Conservation (phyloP, 176 grass and related monocot genomes). For the Oryza australiensis region DNA sequence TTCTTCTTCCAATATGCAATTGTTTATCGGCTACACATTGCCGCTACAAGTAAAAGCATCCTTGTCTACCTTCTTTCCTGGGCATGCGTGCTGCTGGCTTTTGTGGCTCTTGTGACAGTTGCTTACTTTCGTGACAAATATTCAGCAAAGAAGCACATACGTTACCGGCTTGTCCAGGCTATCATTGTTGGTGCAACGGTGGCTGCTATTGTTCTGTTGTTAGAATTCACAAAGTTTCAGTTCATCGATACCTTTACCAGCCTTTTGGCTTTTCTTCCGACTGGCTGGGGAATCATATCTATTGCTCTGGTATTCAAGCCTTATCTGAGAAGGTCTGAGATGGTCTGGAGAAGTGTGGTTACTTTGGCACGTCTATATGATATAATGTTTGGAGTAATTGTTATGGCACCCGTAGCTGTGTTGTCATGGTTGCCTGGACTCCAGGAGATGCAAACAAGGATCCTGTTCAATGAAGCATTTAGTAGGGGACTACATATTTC, state of each 20-base stretch:
- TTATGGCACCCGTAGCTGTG: conserved; percentile 85
- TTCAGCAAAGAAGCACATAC: conserved; percentile 87
- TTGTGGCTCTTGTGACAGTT: conserved; percentile 72
- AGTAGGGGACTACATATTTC: conserved; percentile 89
- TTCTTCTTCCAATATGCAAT: conserved; percentile 98
- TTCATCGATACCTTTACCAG: conserved; percentile 81
- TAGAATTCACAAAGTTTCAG: conserved; percentile 67
- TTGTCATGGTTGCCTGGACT: conserved; percentile 94
- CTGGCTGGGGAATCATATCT: conserved; percentile 94
- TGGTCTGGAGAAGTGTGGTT: conserved; percentile 78
- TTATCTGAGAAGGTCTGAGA: conserved; percentile 62
- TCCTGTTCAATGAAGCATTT: conserved; percentile 95
- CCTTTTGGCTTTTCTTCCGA: conserved; percentile 86
- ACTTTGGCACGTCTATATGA: conserved; percentile 84
- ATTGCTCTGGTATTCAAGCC: conserved; percentile 89
- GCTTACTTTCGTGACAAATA: conserved; percentile 81
- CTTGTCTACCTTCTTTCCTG: conserved; percentile 91
- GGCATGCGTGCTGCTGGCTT: conserved; percentile 62
- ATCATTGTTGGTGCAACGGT: conserved; percentile 54
- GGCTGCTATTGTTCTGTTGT: conserved; percentile 60
- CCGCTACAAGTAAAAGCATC: conserved; percentile 63
- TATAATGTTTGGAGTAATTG: conserved; percentile 81
- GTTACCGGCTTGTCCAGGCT: conserved; percentile 78
- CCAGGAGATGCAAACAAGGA: conserved; percentile 97
- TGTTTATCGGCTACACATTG: conserved; percentile 84